Evolutionary conservation across 768 basidiomycete species (phyloP), one percentile per base, ranked within the genome.

Genomic region (Psilocybe azurescens): DNA sequence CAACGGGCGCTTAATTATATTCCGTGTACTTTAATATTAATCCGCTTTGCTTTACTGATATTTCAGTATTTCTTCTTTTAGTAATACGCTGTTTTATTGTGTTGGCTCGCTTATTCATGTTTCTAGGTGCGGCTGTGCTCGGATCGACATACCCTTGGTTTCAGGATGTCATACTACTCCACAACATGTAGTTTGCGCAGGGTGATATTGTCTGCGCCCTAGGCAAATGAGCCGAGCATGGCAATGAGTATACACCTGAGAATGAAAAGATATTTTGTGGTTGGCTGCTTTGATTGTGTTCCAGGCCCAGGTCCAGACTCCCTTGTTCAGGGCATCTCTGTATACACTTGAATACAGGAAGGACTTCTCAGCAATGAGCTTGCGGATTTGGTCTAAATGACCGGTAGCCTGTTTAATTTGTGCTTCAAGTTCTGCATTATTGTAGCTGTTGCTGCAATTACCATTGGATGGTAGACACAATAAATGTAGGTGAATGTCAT

Each of bases 291-390:
- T 18, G 16, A 59, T 33, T 0, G 41, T 9, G 3, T 11, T 29
- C 29, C 53, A 9, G 1, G 63, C 48, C 14, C 58, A 41, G 0
- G 62, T 63, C 7, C 48, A 39, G 9, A 61, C 52, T 28, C 51
- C 28, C 20, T 62, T 61, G 2, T 32, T 13, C 7, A 3, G 58
- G 1, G 63, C 63, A 46, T 9, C 28, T 3, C 53, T 36, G 33
- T 6, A 28, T 3, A 54, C 18, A 7, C 59, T 54, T n/a, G 63
- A 64, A 14, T 59, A 67, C 49, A 64, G 66, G 16, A 59, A 62
- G 1, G 57, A 64, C 20, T 20, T 20, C 20, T 20, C 20, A 1
- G 20, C 20, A 20, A 20, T 20, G 20, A 20, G 20, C 20, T 20
- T 20, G 20, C 20, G 20, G 20, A 20, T 20, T 20, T 20, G 20